These are phyloP conservation scores for Thozetella sp. DNA, from an alignment of 495 filamentous ascomycete species.

Conservation along the genomic window DNA sequence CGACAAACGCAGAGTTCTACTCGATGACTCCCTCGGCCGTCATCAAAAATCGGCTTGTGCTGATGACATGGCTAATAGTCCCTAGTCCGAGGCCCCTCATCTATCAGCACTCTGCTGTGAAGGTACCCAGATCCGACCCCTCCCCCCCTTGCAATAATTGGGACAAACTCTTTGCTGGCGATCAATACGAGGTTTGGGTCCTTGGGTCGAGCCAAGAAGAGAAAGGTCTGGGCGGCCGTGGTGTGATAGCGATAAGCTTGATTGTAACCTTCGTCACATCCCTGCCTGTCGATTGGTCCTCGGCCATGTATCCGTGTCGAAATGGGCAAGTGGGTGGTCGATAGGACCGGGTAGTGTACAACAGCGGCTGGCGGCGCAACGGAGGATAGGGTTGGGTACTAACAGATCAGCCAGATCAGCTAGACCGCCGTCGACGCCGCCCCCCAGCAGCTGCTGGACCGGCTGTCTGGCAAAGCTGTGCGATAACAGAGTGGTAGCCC, in stretches of 20 bases:
- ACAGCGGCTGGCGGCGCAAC: not conserved
- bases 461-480: no score
- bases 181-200: not conserved
- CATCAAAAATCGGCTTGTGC: no score
- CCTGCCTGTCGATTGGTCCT: constrained; percentile 7
- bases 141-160: no score
- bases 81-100: no score
- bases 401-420: no score
- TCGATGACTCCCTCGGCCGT: no score
- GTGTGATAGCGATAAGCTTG: constrained; percentile 2
- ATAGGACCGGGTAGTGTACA: not conserved
- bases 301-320: constrained; percentile 11
- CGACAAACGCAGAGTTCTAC: no score
- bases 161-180: not conserved
- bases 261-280: constrained; percentile 3
- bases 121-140: not conserved
- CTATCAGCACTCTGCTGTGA: not conserved
- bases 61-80: no score
- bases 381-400: not conserved
- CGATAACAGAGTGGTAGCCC: no score
- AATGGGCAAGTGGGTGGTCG: constrained; percentile 4
- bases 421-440: no score
- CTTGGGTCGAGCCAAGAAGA: not conserved
- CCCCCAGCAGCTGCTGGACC: no score
- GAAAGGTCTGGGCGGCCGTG: not conserved